phyloP scores from a whole-genome alignment of 495 filamentous ascomycete genomes.

The Xylaria sp. region DNA sequence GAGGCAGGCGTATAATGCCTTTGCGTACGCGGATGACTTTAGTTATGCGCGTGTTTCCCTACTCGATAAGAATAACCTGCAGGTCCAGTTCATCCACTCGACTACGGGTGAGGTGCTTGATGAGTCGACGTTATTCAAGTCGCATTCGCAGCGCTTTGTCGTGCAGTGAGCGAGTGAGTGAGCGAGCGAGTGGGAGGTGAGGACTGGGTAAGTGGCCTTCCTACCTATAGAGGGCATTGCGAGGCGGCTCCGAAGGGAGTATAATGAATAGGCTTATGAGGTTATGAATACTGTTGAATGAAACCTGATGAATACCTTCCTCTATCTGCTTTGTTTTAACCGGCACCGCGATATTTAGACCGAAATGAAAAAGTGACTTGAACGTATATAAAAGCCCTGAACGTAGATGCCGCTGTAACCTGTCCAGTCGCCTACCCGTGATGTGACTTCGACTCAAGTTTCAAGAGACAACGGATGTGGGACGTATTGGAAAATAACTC shows the following conservation, averaged over 20 bases:
- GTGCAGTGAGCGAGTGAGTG: constrained; percentile 33
- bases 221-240: too few relatives aligned
- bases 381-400: neutral
- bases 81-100: constrained; percentile 54
- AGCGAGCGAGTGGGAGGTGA: neutral
- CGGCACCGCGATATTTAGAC: neutral
- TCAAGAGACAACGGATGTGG: too few relatives aligned
- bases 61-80: constrained; percentile 39
- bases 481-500: too few relatives aligned
- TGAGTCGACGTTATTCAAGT: constrained; percentile 59
- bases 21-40: constrained; percentile 64
- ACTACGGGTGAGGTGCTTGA: constrained; percentile 60
- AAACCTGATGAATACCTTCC: neutral
- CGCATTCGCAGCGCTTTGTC: constrained; percentile 57
- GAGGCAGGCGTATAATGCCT: constrained; percentile 55
- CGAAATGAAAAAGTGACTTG: neutral
- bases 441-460: too few relatives aligned
- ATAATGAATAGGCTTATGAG: neutral
- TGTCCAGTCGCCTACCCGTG: too few relatives aligned
- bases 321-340: neutral
- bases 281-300: neutral
- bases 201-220: too few relatives aligned
- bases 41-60: constrained; percentile 56
- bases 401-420: neutral
- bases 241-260: too few relatives aligned